Conservation (phyloP, 371 early-diverging fungal genomes). For the Syncephalis plumigaleata region DNA sequence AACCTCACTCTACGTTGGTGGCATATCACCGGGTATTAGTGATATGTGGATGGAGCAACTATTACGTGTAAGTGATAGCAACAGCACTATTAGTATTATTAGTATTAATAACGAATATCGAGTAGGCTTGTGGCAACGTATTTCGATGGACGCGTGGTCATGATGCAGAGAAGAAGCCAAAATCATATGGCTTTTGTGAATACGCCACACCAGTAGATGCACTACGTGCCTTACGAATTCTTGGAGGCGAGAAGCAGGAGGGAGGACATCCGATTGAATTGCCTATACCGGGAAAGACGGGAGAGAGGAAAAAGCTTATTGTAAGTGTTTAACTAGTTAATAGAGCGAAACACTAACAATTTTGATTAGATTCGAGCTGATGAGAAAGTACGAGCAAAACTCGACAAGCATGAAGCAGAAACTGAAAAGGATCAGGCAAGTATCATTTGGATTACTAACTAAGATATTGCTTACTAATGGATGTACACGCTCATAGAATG, state of each 20-base stretch:
- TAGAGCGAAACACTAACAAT: neutral
- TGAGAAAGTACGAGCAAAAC: conserved; percentile 38
- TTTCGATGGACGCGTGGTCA: conserved; percentile 56
- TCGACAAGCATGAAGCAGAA: conserved; percentile 32
- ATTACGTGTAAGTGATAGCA: conserved; percentile 26
- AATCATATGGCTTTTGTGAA: conserved; percentile 67
- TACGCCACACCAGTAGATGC: conserved; percentile 52
- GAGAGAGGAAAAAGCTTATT: conserved; percentile 33
- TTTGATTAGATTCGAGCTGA: conserved; percentile 42
- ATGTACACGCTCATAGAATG: neutral
- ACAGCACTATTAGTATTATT: neutral
- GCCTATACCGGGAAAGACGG: conserved; percentile 33
- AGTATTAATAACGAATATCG: neutral
- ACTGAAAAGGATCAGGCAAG: conserved; percentile 18
- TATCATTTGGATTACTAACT: neutral
- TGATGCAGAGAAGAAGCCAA: conserved; percentile 43
- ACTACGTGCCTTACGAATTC: conserved; percentile 41
- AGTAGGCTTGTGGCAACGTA: conserved; percentile 40
- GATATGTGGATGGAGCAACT: conserved; percentile 54
- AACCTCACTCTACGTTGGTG: conserved; percentile 55
- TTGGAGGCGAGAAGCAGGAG: conserved; percentile 43
- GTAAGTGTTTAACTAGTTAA: conserved; percentile 12
- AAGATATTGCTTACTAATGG: neutral
- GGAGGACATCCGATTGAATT: conserved; percentile 21
- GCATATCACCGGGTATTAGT: conserved; percentile 48